Conservation (phyloP, 208 protist species). For the Crithidia mellificae region DNA sequence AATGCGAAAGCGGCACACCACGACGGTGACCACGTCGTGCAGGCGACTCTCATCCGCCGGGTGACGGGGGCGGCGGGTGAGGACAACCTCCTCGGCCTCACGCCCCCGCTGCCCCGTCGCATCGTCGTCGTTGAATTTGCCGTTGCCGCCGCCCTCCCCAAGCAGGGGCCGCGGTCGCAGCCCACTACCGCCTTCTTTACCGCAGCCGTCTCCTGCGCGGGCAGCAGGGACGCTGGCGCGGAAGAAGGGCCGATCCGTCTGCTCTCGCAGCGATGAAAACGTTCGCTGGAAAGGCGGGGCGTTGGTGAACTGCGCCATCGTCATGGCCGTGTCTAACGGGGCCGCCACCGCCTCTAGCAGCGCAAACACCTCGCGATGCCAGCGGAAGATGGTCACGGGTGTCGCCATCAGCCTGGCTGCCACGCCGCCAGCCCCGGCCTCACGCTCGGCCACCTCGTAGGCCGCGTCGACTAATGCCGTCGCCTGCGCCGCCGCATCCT, state of each 20-base stretch:
- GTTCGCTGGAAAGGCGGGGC: not conserved
- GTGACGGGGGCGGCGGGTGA: conserved; percentile 18
- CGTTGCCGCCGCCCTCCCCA: not conserved
- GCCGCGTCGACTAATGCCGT: no score
- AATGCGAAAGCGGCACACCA: conserved; percentile 24
- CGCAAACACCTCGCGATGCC: conserved; percentile 20
- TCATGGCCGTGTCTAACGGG: not conserved
- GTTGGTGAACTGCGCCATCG: not conserved
- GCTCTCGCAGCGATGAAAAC: not conserved
- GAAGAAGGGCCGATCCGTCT: conserved; percentile 1
- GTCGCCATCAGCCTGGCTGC: no score
- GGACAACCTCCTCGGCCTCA: not conserved
- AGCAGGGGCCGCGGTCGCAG: not conserved
- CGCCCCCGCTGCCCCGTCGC: not conserved
- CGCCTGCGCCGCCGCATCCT: no score
- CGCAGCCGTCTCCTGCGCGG: no score
- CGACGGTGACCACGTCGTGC: conserved; percentile 29
- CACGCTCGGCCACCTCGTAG: no score
- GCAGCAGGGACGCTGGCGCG: not conserved
- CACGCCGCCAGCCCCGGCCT: no score
- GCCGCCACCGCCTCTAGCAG: conserved; percentile 5
- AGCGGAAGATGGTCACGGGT: not conserved
- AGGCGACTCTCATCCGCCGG: conserved; percentile 14
- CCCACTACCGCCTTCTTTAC: no score
- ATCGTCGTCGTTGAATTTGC: not conserved